Conservation (phyloP, 495 filamentous ascomycete genomes). For the Terfezia boudieri region DNA sequence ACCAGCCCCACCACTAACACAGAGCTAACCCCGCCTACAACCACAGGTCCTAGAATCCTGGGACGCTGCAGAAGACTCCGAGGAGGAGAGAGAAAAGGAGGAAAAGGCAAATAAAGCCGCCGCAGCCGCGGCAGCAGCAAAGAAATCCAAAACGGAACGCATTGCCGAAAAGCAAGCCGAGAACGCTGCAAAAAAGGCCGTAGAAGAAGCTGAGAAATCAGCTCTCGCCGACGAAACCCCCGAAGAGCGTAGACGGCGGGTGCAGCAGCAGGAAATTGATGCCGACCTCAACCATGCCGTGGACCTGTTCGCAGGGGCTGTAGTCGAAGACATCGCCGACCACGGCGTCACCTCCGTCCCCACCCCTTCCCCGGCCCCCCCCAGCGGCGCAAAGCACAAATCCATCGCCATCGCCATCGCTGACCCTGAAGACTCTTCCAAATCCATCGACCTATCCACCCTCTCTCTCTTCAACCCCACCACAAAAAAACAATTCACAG, state of each 20-base stretch:
- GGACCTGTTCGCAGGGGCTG: slow-evolving; percentile 68
- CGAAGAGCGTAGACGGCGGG: slow-evolving; percentile 45
- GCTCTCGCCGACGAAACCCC: slow-evolving; percentile 48
- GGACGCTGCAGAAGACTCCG: slow-evolving; percentile 93
- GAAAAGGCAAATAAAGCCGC: slow-evolving; percentile 76
- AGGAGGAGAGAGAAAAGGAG: slow-evolving; percentile 78
- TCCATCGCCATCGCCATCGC: slow-evolving; percentile 44
- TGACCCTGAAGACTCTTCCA: slow-evolving; percentile 47
- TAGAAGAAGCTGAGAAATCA: slow-evolving; percentile 33
- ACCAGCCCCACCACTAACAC: neutral
- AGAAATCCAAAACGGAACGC: slow-evolving; percentile 75
- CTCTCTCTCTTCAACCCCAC: slow-evolving; percentile 73
- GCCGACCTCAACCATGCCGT: slow-evolving; percentile 76
- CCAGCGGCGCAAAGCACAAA: slow-evolving; percentile 26
- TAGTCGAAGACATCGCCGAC: slow-evolving; percentile 37
- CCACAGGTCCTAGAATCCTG: slow-evolving; percentile 77
- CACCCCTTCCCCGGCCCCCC: slow-evolving; percentile 6
- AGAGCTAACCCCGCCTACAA: neutral
- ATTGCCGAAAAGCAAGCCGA: slow-evolving; percentile 51
- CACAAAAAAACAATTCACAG: slow-evolving; percentile 63
- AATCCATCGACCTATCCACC: slow-evolving; percentile 53
- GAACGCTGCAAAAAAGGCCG: slow-evolving; percentile 24
- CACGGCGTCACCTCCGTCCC: slow-evolving; percentile 22
- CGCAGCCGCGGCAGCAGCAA: slow-evolving; percentile 74
- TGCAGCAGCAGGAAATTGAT: slow-evolving; percentile 37